Conservation (phyloP, 2,329 filamentous ascomycete species). For the Aspergillus novofumigatus region DNA sequence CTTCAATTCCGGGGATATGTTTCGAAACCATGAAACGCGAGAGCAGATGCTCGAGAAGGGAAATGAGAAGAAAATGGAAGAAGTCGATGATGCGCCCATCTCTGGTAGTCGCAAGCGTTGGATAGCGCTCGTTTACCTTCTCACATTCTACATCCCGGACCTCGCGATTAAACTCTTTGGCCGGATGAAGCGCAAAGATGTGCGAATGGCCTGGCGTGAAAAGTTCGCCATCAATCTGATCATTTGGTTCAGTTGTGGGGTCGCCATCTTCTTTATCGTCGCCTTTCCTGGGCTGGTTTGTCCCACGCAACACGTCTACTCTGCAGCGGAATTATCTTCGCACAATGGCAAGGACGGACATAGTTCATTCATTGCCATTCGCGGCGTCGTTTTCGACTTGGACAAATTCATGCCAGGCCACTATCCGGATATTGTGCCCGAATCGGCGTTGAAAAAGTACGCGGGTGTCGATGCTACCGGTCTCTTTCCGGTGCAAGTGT, state of each 20-base stretch:
- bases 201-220: slow-evolving; percentile 90
- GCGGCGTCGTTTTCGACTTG: slow-evolving; percentile 85
- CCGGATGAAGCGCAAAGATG: slow-evolving; percentile 85
- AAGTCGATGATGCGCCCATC: slow-evolving; percentile 79
- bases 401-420: slow-evolving; percentile 68
- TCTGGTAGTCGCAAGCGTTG: slow-evolving; percentile 83
- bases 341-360: slow-evolving; percentile 68
- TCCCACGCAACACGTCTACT: slow-evolving; percentile 85
- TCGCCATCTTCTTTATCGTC: slow-evolving; percentile 85
- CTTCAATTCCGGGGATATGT: slow-evolving; percentile 92
- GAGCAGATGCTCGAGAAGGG: slow-evolving; percentile 94
- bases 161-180: slow-evolving; percentile 72
- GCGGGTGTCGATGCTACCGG: slow-evolving; percentile 81
- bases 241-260: slow-evolving; percentile 81
- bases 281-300: slow-evolving; percentile 84
- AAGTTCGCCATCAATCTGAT: slow-evolving; percentile 97
- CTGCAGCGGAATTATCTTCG: slow-evolving; percentile 66
- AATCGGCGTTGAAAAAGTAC: slow-evolving; percentile 68
- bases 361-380: slow-evolving; percentile 71
- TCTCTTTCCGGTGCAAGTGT: slow-evolving; percentile 92
- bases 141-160: slow-evolving; percentile 88
- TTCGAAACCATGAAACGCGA: slow-evolving; percentile 89
- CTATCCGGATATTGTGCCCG: slow-evolving; percentile 65
- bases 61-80: slow-evolving; percentile 82
- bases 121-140: slow-evolving; percentile 74